Evolutionary conservation across 139 green algal species (phyloP), one percentile per base, ranked within the genome.

Genomic region (Volvox reticuliferus): DNA sequence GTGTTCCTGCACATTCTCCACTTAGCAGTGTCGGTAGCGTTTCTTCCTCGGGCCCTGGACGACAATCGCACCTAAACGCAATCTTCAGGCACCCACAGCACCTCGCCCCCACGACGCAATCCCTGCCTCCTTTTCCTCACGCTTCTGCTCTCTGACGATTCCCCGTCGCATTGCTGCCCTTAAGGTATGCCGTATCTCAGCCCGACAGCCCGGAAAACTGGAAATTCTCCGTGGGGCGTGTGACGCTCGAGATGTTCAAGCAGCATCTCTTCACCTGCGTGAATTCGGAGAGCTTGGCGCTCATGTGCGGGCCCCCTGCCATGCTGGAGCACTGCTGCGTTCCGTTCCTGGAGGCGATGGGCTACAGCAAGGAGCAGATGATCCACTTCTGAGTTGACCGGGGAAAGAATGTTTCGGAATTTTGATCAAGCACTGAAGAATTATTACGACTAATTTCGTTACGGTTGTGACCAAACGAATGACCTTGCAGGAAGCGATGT

Each of bases 271-370:
- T 97, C 87, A 79, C 90, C 0, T 28, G 71, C 50, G 78, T 86
- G 0, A 89, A 81, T 0, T 36, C 90, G 0, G 93, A 96, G 83
- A 93, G 93, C 28, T 90, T 99, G 50, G 94, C 95, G 16, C 88
- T 98, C 69, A 94, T 99, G 93, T 99, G 98, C 94, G 98, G 98
- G 3, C 98, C 93, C 20, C 91, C 79, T 21, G 85, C 79, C n/a
- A 89, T 95, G 93, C 36, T 95, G 2, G 85, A 95, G 69, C 68
- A 93, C 75, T 90, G 89, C 77, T 89, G 71, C 67, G 24, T 92
- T 28, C 93, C 93, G 18, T 91, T 71, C 36, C 73, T 95, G 35
- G 36, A 81, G 65, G 79, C 78, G 24, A 95, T 95, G 93, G 93
- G 93, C 19, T 95, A 95, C 86, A 12, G 19, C 28, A 92, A 93